Percentiles rank a stretch among this genome's conserved stretches.
Evolutionary conservation across 345 rosid species (phyloP).

Genomic region (Eucalyptus coolabah): DNA sequence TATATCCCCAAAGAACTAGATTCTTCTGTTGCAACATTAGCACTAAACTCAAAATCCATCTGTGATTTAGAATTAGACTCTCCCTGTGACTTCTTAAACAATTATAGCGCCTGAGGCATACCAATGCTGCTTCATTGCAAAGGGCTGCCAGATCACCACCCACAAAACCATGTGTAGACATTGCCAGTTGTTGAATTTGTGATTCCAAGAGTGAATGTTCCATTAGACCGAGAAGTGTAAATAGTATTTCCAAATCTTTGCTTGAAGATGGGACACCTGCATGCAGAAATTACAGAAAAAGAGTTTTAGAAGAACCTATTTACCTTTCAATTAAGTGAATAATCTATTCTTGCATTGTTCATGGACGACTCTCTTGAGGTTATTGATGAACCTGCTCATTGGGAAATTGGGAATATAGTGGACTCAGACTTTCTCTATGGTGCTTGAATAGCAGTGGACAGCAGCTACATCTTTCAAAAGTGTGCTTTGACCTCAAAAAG

Average conservation of each 20-base stretch:
- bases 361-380: not conserved
- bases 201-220: conserved; percentile 49
- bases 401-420: not conserved
- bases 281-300: not conserved
- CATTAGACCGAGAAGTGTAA: conserved; percentile 43
- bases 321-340: not conserved
- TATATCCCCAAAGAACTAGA: conserved; percentile 4
- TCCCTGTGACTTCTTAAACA: conserved; percentile 7
- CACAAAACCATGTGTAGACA: conserved; percentile 82
- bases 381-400: not conserved
- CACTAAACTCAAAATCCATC: not conserved
- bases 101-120: conserved; percentile 57
- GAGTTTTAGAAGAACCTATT: not conserved
- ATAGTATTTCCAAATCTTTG: conserved; percentile 68
- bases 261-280: conserved; percentile 76
- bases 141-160: conserved; percentile 91
- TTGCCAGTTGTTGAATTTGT: conserved; percentile 60
- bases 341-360: not conserved
- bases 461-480: not conserved
- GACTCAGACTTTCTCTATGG: not conserved
- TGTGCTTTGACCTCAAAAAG: not conserved
- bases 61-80: conserved; percentile 1
- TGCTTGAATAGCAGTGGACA: not conserved
- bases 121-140: conserved; percentile 77
- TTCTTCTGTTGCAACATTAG: conserved; percentile 11